These are phyloP conservation scores for Acephala macrosclerotiorum DNA, from an alignment of 2,329 filamentous ascomycete genomes.

Conservation along the genomic window DNA sequence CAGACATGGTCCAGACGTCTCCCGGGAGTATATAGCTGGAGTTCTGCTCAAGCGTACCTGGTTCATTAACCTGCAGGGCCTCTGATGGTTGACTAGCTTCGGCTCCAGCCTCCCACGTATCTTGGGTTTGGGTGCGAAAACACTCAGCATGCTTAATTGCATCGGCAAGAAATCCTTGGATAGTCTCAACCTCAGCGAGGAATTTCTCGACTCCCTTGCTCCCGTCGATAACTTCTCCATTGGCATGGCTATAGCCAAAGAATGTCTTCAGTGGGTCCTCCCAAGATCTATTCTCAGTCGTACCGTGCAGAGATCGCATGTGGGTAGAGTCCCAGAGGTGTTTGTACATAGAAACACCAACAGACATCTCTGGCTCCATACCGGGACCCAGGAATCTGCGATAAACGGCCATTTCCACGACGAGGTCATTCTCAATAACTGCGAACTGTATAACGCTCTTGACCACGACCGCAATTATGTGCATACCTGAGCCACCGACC, in stretches of 20 bases:
- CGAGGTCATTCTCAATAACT: conserved; percentile 33
- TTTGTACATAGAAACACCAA: conserved; percentile 41
- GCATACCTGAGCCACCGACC: conserved; percentile 17
- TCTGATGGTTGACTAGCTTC: not conserved
- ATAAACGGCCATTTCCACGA: conserved; percentile 42
- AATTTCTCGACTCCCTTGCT: conserved; percentile 32
- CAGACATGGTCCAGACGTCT: too few relatives aligned
- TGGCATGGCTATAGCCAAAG: conserved; percentile 25
- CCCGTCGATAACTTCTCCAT: conserved; percentile 17
- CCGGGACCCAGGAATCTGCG: conserved; percentile 39
- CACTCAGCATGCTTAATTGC: not conserved
- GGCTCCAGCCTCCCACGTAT: not conserved
- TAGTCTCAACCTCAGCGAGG: conserved; percentile 29
- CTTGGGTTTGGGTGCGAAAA: not conserved
- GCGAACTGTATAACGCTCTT: conserved; percentile 39
- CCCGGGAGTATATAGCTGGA: too few relatives aligned
- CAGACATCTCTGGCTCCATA: conserved; percentile 33
- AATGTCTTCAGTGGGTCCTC: conserved; percentile 32
- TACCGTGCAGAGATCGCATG: conserved; percentile 38
- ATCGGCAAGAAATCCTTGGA: conserved; percentile 28
- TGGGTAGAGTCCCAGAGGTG: conserved; percentile 38
- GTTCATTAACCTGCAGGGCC: not conserved
- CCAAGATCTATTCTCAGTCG: conserved; percentile 35
- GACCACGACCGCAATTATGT: conserved; percentile 33
- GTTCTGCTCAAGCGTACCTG: not conserved